Evolutionary conservation across 208 protist genomes (phyloP).

Genomic region (Trypanosoma grayi): DNA sequence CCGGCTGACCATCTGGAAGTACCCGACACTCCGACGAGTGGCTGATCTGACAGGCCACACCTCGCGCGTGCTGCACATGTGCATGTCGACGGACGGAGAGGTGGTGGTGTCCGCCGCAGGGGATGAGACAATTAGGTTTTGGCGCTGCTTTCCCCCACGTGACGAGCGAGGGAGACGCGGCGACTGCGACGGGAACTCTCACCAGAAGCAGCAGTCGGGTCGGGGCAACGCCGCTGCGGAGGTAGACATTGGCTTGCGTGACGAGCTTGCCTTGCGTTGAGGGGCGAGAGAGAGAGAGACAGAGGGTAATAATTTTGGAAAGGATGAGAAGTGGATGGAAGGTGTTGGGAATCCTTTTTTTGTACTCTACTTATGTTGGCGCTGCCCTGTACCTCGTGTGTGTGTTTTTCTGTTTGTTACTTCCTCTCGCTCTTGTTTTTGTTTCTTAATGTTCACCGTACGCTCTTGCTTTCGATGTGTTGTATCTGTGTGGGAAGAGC

Average conservation of each 20-base stretch:
- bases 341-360: neutral
- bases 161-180: constrained; percentile 15
- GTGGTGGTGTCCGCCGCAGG: constrained; percentile 97
- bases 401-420: constrained; percentile 14
- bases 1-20: constrained; percentile 99
- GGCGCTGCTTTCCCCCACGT: constrained; percentile 75
- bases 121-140: constrained; percentile 98
- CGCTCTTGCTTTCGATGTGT: neutral
- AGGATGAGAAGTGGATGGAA: too few species aligned
- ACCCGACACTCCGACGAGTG: constrained; percentile 96
- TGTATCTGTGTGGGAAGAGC: neutral
- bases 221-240: neutral
- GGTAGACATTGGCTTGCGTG: constrained; percentile 15
- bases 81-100: constrained; percentile 96
- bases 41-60: constrained; percentile 98
- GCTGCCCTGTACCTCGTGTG: neutral
- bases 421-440: constrained; percentile 14
- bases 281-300: neutral
- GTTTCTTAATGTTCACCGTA: neutral
- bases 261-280: constrained; percentile 24
- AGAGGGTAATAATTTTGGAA: too few species aligned
- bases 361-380: neutral
- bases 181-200: constrained; percentile 13
- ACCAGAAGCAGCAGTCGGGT: constrained; percentile 4
- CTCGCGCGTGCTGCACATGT: constrained; percentile 97